Evolutionary conservation across 129 eudicot genomes (phyloP), one percentile per base, ranked within the genome.

Genomic region (Sambucus nigra): DNA sequence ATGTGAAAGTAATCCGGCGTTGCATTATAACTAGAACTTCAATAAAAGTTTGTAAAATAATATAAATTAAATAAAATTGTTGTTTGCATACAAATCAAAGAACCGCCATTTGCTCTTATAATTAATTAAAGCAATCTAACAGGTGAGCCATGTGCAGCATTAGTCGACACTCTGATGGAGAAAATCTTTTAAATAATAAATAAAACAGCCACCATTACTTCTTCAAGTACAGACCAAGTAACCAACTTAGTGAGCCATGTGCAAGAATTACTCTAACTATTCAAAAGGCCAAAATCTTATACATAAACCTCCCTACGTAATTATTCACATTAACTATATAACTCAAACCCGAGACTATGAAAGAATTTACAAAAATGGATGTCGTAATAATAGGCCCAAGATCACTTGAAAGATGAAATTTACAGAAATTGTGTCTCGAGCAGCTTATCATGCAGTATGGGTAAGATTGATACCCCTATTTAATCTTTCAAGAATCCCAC

Each of bases 401-500:
- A 80, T 61, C 42, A 62, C 75, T 25, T 21, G 25, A 18, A 49
- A 40, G 68, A 48, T 39, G 56, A 80, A 79, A 89, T 89, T 75
- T 89, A 89, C 95, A 81, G 60, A 46, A 56, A 57, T 65, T 74
- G 58, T 55, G n/a, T 53, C 25, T 17, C 48, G 48, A 24, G 48
- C 17, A 23, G 11, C 5, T 28, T 41, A 63, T 91, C 80, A 91
- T 3, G 99, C 99, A 44, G 94, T 86, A 53, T 86, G 95, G n/a
- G 88, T 91, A 54, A 76, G 81, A 62, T 86, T 80, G 63, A 60
- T 50, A 14, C 77, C 77, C 51, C 95, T 64, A 42, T 79, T 86
- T 28, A 91, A 67, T 64, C 91, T 82, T 31, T 86, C 95, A 49
- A 91, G 95, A 55, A 91, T 86, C 55, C 94, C 82, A 55, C 58